Base-by-base conservation (phyloP, 2,329 filamentous ascomycete genomes). In the Exutisphaerella laricina region DNA sequence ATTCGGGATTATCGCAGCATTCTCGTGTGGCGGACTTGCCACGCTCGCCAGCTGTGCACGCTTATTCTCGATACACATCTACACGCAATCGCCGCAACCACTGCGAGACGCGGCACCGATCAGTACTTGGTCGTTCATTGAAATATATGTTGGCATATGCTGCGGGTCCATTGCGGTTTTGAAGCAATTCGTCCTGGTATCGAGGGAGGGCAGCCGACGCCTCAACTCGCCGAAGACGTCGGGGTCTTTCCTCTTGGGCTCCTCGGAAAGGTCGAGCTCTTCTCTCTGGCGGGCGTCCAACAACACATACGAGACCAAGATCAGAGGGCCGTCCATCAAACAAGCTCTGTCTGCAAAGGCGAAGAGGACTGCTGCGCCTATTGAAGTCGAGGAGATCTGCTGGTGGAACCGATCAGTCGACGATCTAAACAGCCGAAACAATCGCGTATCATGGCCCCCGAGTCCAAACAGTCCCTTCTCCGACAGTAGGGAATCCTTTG, bases 71-170 rank as follows among this genome's bases (percentile, higher is more conserved):
- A 56, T 63, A 36, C 47, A 48, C 22, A 52, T 59, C 14, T 62
- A 55, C 36, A 55, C 54, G 3, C 17, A 50, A 9, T 58, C 56
- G 4, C 48, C 43, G 12, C 53, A 61, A 20, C 56, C 52, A 3
- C 51, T 61, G 29, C 44, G 51, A 39, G 59, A 61, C 33, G 56
- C 54, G 4, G 52, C 56, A 12, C 51, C 54, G 9, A 58, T 59
- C 29, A 58, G 54, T 29, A 54, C 52, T 4, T 63, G 59, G 60
- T 60, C 57, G 2, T 58, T 62, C 48, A 47, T 62, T 34, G 59
- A 62, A 38, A 53, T 62, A 41, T 61, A 61, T 32, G 35, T 60
- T 3, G 59, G 53, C 10, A 56, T 63, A 5, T 42, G 60, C n/a
- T 61, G 59, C 46, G 55, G 56, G 14, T 60, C 58, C 12, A 49